A percentile compares a stretch with the other conserved stretches of the same genome.
Evolutionary conservation across 495 filamentous ascomycete genomes (phyloP).

Genomic region (Stereocaulon alpinum): DNA sequence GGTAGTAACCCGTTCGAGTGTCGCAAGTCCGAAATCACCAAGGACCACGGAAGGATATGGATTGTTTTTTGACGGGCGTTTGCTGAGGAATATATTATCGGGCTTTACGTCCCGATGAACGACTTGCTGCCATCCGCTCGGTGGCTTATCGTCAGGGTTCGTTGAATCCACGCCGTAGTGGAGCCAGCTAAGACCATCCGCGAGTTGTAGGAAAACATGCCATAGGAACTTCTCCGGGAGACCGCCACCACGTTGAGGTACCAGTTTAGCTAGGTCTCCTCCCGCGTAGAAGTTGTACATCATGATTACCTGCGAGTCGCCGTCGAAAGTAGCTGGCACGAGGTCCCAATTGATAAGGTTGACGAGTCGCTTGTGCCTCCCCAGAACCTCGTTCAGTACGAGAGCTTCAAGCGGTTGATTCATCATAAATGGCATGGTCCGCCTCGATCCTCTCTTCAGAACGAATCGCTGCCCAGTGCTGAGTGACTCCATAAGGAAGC

Average conservation of each 20-base stretch:
- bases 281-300: constrained; percentile 1
- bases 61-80: not conserved
- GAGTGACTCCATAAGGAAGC: not conserved
- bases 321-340: too few species aligned
- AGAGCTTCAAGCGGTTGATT: not conserved
- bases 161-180: not conserved
- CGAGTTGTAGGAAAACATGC: constrained; percentile 2
- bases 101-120: constrained; percentile 3
- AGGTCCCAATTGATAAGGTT: not conserved
- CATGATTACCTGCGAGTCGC: not conserved
- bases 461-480: not conserved
- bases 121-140: not conserved
- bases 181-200: not conserved
- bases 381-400: not conserved
- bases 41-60: not conserved
- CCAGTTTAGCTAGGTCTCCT: not conserved
- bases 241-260: not conserved
- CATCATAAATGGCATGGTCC: not conserved
- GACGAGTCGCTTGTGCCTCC: not conserved
- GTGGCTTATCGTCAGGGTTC: not conserved
- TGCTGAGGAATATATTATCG: not conserved
- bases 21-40: constrained; percentile 21
- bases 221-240: not conserved
- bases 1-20: not conserved
- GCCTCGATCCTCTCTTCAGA: not conserved